phyloP scores from a whole-genome alignment of 1,284 basidiomycete species.

The Vanrija humicola region DNA sequence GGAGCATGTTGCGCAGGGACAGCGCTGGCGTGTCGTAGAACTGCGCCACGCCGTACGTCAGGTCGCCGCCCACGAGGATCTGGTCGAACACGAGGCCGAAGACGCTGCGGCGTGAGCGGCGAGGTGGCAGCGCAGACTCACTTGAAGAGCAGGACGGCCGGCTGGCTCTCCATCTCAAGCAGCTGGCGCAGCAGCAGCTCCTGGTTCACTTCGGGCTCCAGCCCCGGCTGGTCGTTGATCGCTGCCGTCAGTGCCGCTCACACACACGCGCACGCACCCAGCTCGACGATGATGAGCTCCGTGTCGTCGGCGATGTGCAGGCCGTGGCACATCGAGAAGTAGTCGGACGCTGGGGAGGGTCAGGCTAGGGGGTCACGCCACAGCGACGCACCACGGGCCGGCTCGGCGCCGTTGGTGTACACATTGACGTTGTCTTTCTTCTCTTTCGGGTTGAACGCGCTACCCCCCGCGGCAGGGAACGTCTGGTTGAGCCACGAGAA shows the following conservation, averaged over 20 bases:
- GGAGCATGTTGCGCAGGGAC: constrained; percentile 31
- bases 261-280: constrained; percentile 82
- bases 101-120: constrained; percentile 17
- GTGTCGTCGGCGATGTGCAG: constrained; percentile 88
- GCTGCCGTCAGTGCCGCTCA: constrained; percentile 50
- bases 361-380: no score
- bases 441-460: constrained; percentile 62
- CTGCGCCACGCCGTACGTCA: constrained; percentile 35
- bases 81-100: constrained; percentile 35
- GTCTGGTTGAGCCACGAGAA: constrained; percentile 93
- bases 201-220: constrained; percentile 2
- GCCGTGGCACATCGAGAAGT: constrained; percentile 84
- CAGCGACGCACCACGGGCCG: no score
- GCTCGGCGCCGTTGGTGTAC: constrained; percentile 29
- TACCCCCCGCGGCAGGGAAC: constrained; percentile 91
- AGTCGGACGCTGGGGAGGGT: constrained; percentile 61
- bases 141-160: constrained; percentile 5
- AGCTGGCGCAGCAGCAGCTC: constrained; percentile 11
- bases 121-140: constrained; percentile 7
- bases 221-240: constrained; percentile 31
- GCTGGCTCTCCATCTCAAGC: not conserved
- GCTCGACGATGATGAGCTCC: constrained; percentile 87
- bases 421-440: constrained; percentile 10
- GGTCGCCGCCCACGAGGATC: constrained; percentile 34
- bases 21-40: constrained; percentile 43